A percentile compares a stretch with the other conserved stretches of the same genome.
Conservation (phyloP, 805 yeast species). For the Maudiozyma barnettii region DNA sequence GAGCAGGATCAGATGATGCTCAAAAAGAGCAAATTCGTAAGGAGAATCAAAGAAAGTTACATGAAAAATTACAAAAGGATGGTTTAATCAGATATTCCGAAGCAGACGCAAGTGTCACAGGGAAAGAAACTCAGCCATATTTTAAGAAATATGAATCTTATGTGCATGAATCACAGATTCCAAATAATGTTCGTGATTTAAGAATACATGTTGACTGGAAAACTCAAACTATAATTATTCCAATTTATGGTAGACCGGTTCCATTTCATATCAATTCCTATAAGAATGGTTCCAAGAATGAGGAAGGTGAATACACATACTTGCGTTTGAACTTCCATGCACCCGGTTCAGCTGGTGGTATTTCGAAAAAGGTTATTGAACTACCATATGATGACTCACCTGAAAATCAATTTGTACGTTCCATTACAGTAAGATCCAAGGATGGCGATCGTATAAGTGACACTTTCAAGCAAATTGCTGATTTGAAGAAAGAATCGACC, state of each 20-base stretch:
- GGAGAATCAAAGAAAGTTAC: conserved; percentile 74
- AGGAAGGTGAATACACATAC: conserved; percentile 92
- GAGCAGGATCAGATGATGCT: conserved; percentile 55
- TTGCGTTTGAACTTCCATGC: conserved; percentile 85
- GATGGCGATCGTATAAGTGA: conserved; percentile 89
- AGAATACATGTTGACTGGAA: conserved; percentile 80
- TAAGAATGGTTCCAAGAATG: conserved; percentile 89
- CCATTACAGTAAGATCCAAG: conserved; percentile 77
- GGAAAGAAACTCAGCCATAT: conserved; percentile 39
- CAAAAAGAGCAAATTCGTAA: conserved; percentile 70
- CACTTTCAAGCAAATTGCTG: conserved; percentile 80
- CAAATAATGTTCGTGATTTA: conserved; percentile 70
- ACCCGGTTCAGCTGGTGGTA: conserved; percentile 76
- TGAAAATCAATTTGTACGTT: conserved; percentile 77
- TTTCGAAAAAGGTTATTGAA: conserved; percentile 59
- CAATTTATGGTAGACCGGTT: conserved; percentile 91
- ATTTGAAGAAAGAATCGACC: conserved; percentile 82
- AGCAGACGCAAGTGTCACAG: conserved; percentile 58
- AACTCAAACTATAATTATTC: conserved; percentile 80
- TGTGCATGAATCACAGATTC: conserved; percentile 87
- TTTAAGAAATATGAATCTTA: conserved; percentile 92
- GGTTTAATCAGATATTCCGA: conserved; percentile 77
- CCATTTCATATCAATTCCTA: conserved; percentile 94
- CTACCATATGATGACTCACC: conserved; percentile 86
- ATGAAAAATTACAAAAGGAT: conserved; percentile 75